These are phyloP conservation scores for Neostapfia colusana DNA, from an alignment of 176 grass and related monocot genomes.

Conservation along the genomic window DNA sequence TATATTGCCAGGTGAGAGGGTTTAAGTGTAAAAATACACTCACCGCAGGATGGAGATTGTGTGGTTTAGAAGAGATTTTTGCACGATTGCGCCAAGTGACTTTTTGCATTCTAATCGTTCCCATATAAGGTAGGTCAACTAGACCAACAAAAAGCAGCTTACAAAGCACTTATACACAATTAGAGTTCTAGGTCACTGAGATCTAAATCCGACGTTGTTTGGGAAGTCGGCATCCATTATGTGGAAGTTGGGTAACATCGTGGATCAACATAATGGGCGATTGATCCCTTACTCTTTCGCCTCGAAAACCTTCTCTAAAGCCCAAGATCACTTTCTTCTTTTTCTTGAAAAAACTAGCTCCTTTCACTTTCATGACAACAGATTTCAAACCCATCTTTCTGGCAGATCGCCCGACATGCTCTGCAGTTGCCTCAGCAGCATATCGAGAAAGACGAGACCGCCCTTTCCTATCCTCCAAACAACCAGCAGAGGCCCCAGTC, in stretches of 20 bases:
- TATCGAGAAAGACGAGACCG: slow-evolving; percentile 32
- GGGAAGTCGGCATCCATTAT: slow-evolving; percentile 32
- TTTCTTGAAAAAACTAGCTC: slow-evolving; percentile 21
- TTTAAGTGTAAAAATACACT: too few relatives aligned
- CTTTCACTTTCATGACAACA: slow-evolving; percentile 32
- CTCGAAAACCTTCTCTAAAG: slow-evolving; percentile 45
- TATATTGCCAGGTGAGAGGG: too few relatives aligned
- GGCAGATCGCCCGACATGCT: slow-evolving; percentile 35
- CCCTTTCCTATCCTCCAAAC: slow-evolving; percentile 43
- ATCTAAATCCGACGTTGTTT: slow-evolving; percentile 28
- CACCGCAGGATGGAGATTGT: too few relatives aligned
- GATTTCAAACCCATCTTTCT: slow-evolving; percentile 47
- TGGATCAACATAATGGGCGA: slow-evolving; percentile 48
- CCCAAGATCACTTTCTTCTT: slow-evolving; percentile 45
- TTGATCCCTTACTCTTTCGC: slow-evolving; percentile 45
- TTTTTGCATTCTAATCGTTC: too few relatives aligned
- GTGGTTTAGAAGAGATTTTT: too few relatives aligned
- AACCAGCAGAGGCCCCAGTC: slow-evolving; percentile 39
- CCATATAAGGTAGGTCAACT: neutral
- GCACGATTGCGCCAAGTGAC: too few relatives aligned
- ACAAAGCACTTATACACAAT: neutral
- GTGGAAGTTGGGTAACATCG: slow-evolving; percentile 39
- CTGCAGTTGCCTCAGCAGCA: slow-evolving; percentile 33
- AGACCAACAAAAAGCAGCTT: neutral
- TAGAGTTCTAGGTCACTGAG: neutral